Conservation (phyloP, 2,329 filamentous ascomycete genomes). For the Blumeria hordei region DNA sequence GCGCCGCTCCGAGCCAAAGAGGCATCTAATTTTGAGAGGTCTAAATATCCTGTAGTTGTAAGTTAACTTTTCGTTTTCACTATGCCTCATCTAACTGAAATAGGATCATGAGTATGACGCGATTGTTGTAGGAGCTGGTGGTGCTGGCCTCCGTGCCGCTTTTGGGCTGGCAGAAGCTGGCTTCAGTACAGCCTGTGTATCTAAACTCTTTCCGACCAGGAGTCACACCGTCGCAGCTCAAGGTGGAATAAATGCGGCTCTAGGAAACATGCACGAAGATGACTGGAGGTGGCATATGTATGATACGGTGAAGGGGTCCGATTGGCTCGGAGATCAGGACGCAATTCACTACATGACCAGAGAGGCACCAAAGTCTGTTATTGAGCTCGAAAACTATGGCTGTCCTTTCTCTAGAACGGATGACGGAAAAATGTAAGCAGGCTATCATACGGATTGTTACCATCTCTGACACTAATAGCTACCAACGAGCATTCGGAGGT, state of each 20-base stretch:
- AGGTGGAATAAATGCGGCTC: slow-evolving; percentile 69
- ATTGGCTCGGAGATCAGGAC: slow-evolving; percentile 94
- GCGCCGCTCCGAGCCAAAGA: slow-evolving; percentile 78
- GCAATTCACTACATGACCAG: slow-evolving; percentile 98
- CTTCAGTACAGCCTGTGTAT: slow-evolving; percentile 74
- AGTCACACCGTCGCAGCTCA: slow-evolving; percentile 63
- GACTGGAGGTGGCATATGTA: slow-evolving; percentile 99
- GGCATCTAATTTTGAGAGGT: slow-evolving; percentile 63
- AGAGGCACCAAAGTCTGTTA: slow-evolving; percentile 73
- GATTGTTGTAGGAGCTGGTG: slow-evolving; percentile 71
- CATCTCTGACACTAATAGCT: slow-evolving; percentile 24
- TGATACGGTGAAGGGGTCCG: slow-evolving; percentile 91
- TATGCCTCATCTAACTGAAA: slow-evolving; percentile 4
- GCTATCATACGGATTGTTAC: neutral
- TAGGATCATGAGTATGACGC: slow-evolving; percentile 98
- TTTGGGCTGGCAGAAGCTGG: slow-evolving; percentile 73
- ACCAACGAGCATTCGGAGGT: slow-evolving; percentile 95
- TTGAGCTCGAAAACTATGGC: slow-evolving; percentile 92
- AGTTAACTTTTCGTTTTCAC: slow-evolving; percentile 10
- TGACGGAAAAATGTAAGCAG: slow-evolving; percentile 66
- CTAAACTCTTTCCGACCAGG: slow-evolving; percentile 53
- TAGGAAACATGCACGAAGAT: slow-evolving; percentile 93
- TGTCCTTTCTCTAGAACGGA: slow-evolving; percentile 93
- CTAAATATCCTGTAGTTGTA: slow-evolving; percentile 84
- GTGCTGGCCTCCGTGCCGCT: slow-evolving; percentile 57